phyloP scores from a whole-genome alignment of 805 yeast species.

The Myxozyma neotropica region DNA sequence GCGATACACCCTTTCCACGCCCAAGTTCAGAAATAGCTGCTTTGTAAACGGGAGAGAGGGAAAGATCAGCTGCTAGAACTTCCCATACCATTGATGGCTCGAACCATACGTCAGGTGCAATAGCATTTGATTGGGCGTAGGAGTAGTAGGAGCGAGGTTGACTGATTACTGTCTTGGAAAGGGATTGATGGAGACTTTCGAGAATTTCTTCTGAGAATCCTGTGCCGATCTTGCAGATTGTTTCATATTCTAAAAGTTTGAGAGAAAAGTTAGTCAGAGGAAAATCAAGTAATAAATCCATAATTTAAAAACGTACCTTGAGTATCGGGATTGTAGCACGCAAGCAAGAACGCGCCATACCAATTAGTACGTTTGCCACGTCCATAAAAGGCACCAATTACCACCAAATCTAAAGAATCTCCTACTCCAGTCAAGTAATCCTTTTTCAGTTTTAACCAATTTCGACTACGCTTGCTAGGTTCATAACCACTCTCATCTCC shows the following conservation, averaged over 20 bases:
- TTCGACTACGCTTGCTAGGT: slow-evolving; percentile 91
- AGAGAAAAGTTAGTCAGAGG: neutral
- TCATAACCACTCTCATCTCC: slow-evolving; percentile 83
- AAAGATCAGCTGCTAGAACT: slow-evolving; percentile 86
- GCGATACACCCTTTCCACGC: slow-evolving; percentile 67
- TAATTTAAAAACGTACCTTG: slow-evolving; percentile 46
- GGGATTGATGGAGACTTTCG: slow-evolving; percentile 56
- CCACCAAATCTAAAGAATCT: slow-evolving; percentile 90
- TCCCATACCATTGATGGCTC: slow-evolving; percentile 85
- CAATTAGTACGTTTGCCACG: slow-evolving; percentile 92
- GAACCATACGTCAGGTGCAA: slow-evolving; percentile 94
- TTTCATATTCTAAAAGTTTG: slow-evolving; percentile 81
- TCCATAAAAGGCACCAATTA: slow-evolving; percentile 91
- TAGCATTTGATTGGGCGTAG: slow-evolving; percentile 59
- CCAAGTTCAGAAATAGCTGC: slow-evolving; percentile 76
- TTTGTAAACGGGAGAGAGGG: slow-evolving; percentile 84
- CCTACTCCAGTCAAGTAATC: slow-evolving; percentile 96
- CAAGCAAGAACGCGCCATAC: slow-evolving; percentile 92
- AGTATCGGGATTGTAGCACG: slow-evolving; percentile 84
- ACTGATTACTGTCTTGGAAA: slow-evolving; percentile 67
- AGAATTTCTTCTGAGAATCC: slow-evolving; percentile 90
- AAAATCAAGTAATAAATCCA: neutral
- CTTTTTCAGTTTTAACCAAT: slow-evolving; percentile 94
- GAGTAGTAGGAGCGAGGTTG: slow-evolving; percentile 69
- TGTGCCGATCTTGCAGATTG: slow-evolving; percentile 96